Evolutionary conservation across 2,329 filamentous ascomycete genomes (phyloP), one percentile per base, ranked within the genome.

Genomic region (Colletotrichum zoysiae): DNA sequence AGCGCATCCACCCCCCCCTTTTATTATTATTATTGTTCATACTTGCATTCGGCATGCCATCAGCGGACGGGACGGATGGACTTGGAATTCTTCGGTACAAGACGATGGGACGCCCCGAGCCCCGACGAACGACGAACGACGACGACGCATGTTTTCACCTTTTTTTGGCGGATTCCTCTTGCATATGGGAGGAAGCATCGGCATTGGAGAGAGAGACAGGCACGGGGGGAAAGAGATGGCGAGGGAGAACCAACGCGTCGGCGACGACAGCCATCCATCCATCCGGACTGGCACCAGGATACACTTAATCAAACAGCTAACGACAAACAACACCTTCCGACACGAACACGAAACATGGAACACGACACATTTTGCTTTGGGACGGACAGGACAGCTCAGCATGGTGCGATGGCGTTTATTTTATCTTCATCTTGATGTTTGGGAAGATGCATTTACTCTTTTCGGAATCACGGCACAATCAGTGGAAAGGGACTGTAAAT

Each of bases 311-410:
- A 35, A 23, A 57, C 50, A 12, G 40, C 53, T 11, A 67, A 33
- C 51, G 57, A n/a, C 35, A 11, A 26, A 40, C 38, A 48, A 48
- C 46, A 12, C 46, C 46, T 8, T 8, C 44, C 46, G 40, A 56
- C 44, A 62, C 50, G 42, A 30, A 26, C 65, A 42, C 33, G 55
- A 56, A 56, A 60, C 62, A 60, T 35, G 55, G 60, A 57, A 70
- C 48, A 61, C 63, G 63, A 70, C 55, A 11, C 9, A 35, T 33
- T n/a, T 62, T 40, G 3, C 11, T 30, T 51, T 51, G 0, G n/a
- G 46, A 48, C 46, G 26, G n/a, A 8, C 20, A 23, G 26, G n/a
- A 8, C 20, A 23, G 40, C 58, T n/a, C 50, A 62, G 59, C 59
- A 62, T 60, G 58, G 58, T 55, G 42, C 61, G 48, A 53, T 44